Evolutionary conservation across 441 rosid species (phyloP), one percentile per base, ranked within the genome.

Genomic region (Erysimum cheiri): DNA sequence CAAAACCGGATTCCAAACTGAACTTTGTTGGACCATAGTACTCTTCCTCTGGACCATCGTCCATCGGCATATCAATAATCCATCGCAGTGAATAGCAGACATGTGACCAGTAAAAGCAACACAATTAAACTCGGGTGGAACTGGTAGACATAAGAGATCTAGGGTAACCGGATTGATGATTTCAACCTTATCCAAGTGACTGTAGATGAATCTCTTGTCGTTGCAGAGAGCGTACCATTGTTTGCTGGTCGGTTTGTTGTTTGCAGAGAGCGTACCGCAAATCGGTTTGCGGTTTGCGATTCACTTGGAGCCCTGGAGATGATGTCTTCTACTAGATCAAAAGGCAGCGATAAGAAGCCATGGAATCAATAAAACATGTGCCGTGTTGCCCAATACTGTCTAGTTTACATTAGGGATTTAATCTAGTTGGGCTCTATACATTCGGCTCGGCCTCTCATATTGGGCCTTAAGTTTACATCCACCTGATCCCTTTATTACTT

Each of bases 181-280:
- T 14, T 14, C 8, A 43, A 43, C 22, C 9, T 43, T 43, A 43
- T 43, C 22, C 28, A 26, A 24, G 49, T 39, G 22, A 7, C 40
- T 60, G 48, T 60, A 57, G 4, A 57, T 35, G 44, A 57, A 57
- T 57, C 14, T 8, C 9, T 36, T 5, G 44, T 57, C 6, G 11
- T 17, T 36, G 8, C 8, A 57, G 8, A 57, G 62, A 35, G 31
- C 28, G 29, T 57, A 36, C 46, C 31, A 36, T 57, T 57, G 62
- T 37, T 37, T 37, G n/a, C 41, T 3, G 0, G 13, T 37, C 41
- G n/a, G 5, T 37, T 37, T 37, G 1, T 37, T 37, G 11, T 1
- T n/a, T 10, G n/a, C n/a, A n/a, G n/a, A n/a, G n/a, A n/a, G n/a
- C n/a, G n/a, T n/a, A n/a, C n/a, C n/a, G n/a, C n/a, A n/a, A n/a